These are phyloP conservation scores for Trichoderma asperelloides DNA, from an alignment of 495 filamentous ascomycete species.

Conservation along the genomic window DNA sequence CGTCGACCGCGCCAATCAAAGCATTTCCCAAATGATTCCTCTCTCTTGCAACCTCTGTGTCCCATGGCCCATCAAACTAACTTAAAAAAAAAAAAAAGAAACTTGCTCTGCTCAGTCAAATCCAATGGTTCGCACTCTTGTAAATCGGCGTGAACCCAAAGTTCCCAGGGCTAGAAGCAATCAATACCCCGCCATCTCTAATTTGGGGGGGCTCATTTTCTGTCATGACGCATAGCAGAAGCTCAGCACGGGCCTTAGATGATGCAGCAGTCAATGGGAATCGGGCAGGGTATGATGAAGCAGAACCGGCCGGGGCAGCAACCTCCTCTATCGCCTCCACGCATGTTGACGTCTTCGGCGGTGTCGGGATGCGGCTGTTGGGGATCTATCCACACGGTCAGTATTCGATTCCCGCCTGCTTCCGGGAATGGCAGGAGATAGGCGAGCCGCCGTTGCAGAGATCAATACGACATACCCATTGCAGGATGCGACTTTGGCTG, in stretches of 20 bases:
- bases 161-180: neutral
- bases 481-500: slow-evolving; percentile 5
- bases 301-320: slow-evolving; percentile 35
- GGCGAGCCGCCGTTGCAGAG: neutral
- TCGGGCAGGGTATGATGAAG: slow-evolving; percentile 35
- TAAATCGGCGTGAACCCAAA: neutral
- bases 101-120: too few species aligned
- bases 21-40: too few species aligned
- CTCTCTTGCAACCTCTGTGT: too few species aligned
- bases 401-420: neutral
- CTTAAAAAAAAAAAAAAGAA: too few species aligned
- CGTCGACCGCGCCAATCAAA: too few species aligned
- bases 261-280: slow-evolving; percentile 35
- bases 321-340: slow-evolving; percentile 27
- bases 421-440: neutral
- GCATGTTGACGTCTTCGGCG: slow-evolving; percentile 22
- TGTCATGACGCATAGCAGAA: too few species aligned
- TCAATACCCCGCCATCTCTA: too few species aligned
- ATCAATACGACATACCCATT: slow-evolving; percentile 9
- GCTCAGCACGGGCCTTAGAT: slow-evolving; percentile 14
- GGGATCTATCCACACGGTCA: slow-evolving; percentile 20
- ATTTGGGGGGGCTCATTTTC: too few species aligned
- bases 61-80: too few species aligned
- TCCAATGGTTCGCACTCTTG: too few species aligned
- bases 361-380: slow-evolving; percentile 27